Conservation (phyloP, 805 yeast genomes). For the Starmerella floris region DNA sequence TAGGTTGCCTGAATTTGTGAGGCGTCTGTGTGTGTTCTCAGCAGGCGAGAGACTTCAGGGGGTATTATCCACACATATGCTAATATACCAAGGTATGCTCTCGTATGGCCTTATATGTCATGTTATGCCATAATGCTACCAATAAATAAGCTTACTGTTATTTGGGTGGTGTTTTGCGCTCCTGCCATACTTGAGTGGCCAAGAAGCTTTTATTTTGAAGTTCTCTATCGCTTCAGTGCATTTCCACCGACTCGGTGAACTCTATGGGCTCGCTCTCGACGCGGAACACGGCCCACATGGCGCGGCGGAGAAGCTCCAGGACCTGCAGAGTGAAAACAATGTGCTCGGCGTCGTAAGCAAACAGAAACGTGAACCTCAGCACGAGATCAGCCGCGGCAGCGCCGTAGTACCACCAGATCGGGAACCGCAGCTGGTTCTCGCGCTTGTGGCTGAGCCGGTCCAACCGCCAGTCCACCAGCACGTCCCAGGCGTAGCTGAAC, state of each 20-base stretch:
- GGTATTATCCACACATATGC: too few relatives aligned
- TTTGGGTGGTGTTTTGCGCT: too few relatives aligned
- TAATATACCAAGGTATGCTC: too few relatives aligned
- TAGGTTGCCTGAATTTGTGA: too few relatives aligned
- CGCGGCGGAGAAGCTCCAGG: slow-evolving; percentile 68
- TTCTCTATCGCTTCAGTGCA: slow-evolving; percentile 4
- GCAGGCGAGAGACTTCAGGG: too few relatives aligned
- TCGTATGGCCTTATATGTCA: too few relatives aligned
- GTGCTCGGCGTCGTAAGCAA: slow-evolving; percentile 39
- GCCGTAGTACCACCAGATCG: slow-evolving; percentile 34
- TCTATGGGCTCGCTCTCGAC: slow-evolving; percentile 58
- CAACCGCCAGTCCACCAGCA: slow-evolving; percentile 68
- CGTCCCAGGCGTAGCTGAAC: slow-evolving; percentile 81
- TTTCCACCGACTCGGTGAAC: slow-evolving; percentile 14
- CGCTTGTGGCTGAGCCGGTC: slow-evolving; percentile 1
- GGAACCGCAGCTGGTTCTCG: slow-evolving; percentile 34
- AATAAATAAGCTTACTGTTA: too few relatives aligned
- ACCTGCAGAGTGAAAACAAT: slow-evolving; percentile 58
- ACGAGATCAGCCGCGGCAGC: slow-evolving; percentile 50
- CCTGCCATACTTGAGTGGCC: too few relatives aligned
- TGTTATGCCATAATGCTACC: too few relatives aligned
- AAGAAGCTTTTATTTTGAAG: too few relatives aligned
- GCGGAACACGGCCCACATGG: slow-evolving; percentile 80
- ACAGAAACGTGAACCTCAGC: slow-evolving; percentile 66
- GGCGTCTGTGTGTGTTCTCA: too few relatives aligned